A percentile compares a stretch with the other conserved stretches of the same genome.
Conservation (phyloP, 2,329 filamentous ascomycete genomes). For the Fusarium lateritium region DNA sequence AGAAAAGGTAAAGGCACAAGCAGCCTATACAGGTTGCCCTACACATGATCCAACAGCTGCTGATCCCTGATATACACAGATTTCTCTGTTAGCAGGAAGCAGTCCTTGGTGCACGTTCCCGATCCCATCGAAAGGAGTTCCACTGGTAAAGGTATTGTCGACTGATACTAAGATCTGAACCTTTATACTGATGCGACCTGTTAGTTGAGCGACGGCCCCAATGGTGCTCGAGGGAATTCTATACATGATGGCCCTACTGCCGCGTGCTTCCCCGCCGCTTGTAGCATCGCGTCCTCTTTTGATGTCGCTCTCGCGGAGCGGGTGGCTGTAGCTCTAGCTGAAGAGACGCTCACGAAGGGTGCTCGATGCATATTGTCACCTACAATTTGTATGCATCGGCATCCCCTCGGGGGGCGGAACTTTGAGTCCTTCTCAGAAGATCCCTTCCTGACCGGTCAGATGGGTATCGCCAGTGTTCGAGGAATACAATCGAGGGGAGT, state of each 20-base stretch:
- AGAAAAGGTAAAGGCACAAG: too few species aligned
- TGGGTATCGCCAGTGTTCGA: not conserved
- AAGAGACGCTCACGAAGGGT: slow-evolving; percentile 70
- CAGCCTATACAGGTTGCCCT: too few species aligned
- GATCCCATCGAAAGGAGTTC: too few species aligned
- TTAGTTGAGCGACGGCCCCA: slow-evolving; percentile 43
- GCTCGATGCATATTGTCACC: slow-evolving; percentile 71
- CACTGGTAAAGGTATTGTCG: too few species aligned
- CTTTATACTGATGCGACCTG: too few species aligned
- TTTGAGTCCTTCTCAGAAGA: slow-evolving; percentile 45
- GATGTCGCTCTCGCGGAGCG: slow-evolving; percentile 69
- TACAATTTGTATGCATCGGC: slow-evolving; percentile 43
- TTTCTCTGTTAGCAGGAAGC: too few species aligned
- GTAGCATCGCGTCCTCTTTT: slow-evolving; percentile 72
- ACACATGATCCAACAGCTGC: too few species aligned
- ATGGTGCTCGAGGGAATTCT: slow-evolving; percentile 38
- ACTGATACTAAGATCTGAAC: too few species aligned
- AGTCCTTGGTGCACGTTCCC: too few species aligned
- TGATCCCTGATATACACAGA: too few species aligned
- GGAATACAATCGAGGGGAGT: slow-evolving; percentile 59
- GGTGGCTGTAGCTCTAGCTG: slow-evolving; percentile 70
- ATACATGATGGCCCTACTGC: slow-evolving; percentile 38
- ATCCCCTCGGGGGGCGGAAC: slow-evolving; percentile 44
- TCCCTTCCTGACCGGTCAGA: slow-evolving; percentile 40
- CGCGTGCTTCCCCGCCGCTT: slow-evolving; percentile 48